Percentiles rank a stretch among this genome's conserved stretches.
Evolutionary conservation across 208 protist genomes (phyloP).

Genomic region (Trichomonas vaginalis): DNA sequence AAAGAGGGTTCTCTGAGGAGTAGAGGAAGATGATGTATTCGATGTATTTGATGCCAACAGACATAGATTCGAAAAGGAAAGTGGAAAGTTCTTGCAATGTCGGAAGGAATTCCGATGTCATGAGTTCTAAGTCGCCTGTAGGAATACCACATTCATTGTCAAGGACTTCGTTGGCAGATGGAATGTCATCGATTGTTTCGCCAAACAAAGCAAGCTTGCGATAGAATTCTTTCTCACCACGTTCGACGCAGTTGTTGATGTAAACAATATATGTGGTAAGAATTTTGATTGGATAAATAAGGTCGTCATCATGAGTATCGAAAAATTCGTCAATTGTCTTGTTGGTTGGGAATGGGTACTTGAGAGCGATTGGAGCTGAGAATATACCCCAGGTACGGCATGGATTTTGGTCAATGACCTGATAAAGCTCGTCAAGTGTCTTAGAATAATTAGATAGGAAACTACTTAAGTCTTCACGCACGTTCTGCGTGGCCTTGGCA

Average conservation of each 20-base stretch:
- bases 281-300: not conserved
- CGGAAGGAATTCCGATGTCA: not conserved
- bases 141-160: not conserved
- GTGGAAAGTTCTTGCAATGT: not conserved
- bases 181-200: not conserved
- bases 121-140: not conserved
- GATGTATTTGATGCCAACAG: not conserved
- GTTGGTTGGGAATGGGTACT: not conserved
- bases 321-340: slow-evolving; percentile 15
- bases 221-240: not conserved
- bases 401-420: slow-evolving; percentile 6
- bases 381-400: not conserved
- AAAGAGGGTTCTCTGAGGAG: not conserved
- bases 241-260: not conserved
- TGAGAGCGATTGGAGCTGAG: not conserved
- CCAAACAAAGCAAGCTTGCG: not conserved
- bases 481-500: not conserved
- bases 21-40: not conserved
- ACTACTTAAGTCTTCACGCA: not conserved
- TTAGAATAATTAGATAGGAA: not conserved
- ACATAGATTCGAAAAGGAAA: not conserved
- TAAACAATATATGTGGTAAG: not conserved
- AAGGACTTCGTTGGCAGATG: not conserved
- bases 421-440: not conserved
- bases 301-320: not conserved